Percentiles rank a stretch among this genome's conserved stretches.
These are phyloP conservation scores for Metschnikowia kunwiensis DNA, from an alignment of 805 yeast genomes.

Conservation along the genomic window DNA sequence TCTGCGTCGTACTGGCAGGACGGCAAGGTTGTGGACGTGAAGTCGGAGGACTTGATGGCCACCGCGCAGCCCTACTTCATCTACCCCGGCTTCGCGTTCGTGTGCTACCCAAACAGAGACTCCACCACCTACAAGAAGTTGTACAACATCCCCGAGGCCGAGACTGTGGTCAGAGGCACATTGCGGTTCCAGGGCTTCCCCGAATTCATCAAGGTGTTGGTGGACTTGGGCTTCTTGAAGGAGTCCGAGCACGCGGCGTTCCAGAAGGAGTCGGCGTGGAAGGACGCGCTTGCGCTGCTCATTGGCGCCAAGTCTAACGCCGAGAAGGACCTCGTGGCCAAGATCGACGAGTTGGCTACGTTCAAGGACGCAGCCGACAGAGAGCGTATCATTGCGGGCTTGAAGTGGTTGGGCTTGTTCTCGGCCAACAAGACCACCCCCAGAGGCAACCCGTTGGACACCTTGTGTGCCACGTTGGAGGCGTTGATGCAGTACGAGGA, in stretches of 20 bases:
- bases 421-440: conserved; percentile 74
- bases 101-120: conserved; percentile 97
- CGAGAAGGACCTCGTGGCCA: conserved; percentile 70
- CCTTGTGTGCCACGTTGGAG: conserved; percentile 94
- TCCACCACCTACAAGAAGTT: conserved; percentile 90
- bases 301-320: conserved; percentile 69
- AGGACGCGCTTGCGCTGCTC: conserved; percentile 73
- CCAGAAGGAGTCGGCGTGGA: conserved; percentile 64
- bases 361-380: conserved; percentile 81
- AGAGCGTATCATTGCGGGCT: conserved; percentile 81
- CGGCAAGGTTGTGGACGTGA: conserved; percentile 75
- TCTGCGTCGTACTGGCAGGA: conserved; percentile 85
- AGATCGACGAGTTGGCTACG: conserved; percentile 72
- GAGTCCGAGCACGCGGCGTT: conserved; percentile 68
- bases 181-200: conserved; percentile 98
- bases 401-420: conserved; percentile 92
- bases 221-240: conserved; percentile 87
- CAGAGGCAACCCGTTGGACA: conserved; percentile 92
- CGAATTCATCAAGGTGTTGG: conserved; percentile 91
- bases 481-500: conserved; percentile 92
- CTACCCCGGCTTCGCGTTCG: conserved; percentile 93
- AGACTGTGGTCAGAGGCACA: conserved; percentile 95
- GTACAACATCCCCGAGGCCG: conserved; percentile 94
- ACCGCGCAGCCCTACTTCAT: conserved; percentile 93
- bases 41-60: conserved; percentile 90